Conservation (phyloP, 208 protist species). For the Herpetomonas tarakana region DNA sequence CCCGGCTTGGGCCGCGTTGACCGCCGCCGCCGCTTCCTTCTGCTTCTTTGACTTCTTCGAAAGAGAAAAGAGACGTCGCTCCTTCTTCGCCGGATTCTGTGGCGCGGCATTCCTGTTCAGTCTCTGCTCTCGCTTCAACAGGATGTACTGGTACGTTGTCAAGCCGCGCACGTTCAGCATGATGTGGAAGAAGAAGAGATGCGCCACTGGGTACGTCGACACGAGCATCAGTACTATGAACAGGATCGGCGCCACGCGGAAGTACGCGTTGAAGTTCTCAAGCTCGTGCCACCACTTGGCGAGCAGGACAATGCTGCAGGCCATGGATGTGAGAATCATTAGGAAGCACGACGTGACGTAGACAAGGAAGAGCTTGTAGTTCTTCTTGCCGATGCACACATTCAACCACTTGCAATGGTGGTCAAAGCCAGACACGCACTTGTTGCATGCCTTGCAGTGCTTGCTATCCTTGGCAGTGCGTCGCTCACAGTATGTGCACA, state of each 20-base stretch:
- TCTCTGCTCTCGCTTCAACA: slow-evolving; percentile 27
- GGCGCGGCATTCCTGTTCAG: slow-evolving; percentile 1
- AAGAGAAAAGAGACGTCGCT: slow-evolving; percentile 4
- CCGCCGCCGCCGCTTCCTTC: neutral
- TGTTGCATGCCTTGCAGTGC: slow-evolving; percentile 88
- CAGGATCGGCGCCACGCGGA: slow-evolving; percentile 50
- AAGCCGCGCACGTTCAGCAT: slow-evolving; percentile 28
- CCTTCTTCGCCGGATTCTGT: slow-evolving; percentile 9
- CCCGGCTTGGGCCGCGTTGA: neutral
- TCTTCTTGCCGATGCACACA: slow-evolving; percentile 75
- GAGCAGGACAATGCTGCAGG: slow-evolving; percentile 35
- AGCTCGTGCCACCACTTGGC: slow-evolving; percentile 58
- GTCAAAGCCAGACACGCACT: slow-evolving; percentile 85
- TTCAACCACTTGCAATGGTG: slow-evolving; percentile 93
- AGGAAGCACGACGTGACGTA: slow-evolving; percentile 34
- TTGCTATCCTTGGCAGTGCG: slow-evolving; percentile 39
- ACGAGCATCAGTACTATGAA: slow-evolving; percentile 31
- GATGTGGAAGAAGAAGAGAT: slow-evolving; percentile 68
- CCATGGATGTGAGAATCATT: slow-evolving; percentile 21
- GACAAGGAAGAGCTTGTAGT: slow-evolving; percentile 77
- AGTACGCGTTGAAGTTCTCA: slow-evolving; percentile 40
- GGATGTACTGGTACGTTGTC: slow-evolving; percentile 70
- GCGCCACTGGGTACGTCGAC: slow-evolving; percentile 30
- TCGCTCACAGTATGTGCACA: slow-evolving; percentile 51
- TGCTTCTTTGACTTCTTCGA: slow-evolving; percentile 17